These are phyloP conservation scores for Populus tomentosa DNA, from an alignment of 441 rosid species.

Conservation along the genomic window DNA sequence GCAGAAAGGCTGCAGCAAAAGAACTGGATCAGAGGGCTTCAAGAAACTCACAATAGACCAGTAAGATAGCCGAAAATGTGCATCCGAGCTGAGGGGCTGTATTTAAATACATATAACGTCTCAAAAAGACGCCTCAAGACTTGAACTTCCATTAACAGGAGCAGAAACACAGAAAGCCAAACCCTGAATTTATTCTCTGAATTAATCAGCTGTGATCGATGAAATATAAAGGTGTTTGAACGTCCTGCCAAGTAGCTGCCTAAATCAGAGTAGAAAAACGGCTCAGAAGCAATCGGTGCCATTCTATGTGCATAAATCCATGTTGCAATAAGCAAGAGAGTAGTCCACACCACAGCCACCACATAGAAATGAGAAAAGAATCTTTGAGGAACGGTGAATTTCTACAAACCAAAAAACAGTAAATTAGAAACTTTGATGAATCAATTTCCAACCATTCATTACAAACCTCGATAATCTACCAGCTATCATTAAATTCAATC, in stretches of 20 bases:
- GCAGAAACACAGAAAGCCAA: slow-evolving; percentile 60
- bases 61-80: slow-evolving; percentile 59
- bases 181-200: slow-evolving; percentile 29
- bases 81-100: slow-evolving; percentile 69
- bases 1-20: background rate
- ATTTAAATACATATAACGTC: slow-evolving; percentile 51
- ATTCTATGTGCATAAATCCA: slow-evolving; percentile 50
- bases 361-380: slow-evolving; percentile 68
- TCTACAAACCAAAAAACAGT: slow-evolving; percentile 32
- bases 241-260: slow-evolving; percentile 48
- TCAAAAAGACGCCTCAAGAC: slow-evolving; percentile 64
- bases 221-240: slow-evolving; percentile 39
- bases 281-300: slow-evolving; percentile 34
- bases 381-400: slow-evolving; percentile 63
- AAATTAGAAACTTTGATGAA: background rate
- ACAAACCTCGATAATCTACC: background rate
- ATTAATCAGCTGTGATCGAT: slow-evolving; percentile 33
- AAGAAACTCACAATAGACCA: slow-evolving; percentile 62
- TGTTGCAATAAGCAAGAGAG: slow-evolving; percentile 46
- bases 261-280: slow-evolving; percentile 29
- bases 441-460: background rate
- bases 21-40: background rate
- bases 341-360: slow-evolving; percentile 61
- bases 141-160: slow-evolving; percentile 64
- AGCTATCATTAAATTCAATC: background rate